Conservation (phyloP, 2,329 filamentous ascomycete genomes). For the Thielaviopsis ethacetica region DNA sequence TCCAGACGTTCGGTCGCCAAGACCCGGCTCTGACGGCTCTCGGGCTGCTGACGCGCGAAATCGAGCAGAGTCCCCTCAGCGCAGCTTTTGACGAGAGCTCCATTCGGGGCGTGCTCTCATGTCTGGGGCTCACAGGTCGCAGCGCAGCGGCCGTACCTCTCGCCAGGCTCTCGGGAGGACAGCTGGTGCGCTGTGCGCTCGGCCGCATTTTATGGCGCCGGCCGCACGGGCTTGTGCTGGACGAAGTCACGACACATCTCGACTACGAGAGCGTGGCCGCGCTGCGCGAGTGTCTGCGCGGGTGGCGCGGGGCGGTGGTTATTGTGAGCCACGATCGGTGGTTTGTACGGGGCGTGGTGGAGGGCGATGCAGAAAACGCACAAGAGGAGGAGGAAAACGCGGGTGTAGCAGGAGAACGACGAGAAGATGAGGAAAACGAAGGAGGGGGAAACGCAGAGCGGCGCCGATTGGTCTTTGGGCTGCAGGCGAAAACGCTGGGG, state of each 20-base stretch:
- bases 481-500: constrained; percentile 40
- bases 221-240: constrained; percentile 59
- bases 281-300: constrained; percentile 46
- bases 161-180: constrained; percentile 59
- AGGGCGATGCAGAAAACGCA: constrained; percentile 33
- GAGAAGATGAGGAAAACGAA: constrained; percentile 29
- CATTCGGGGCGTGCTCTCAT: constrained; percentile 46
- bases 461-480: constrained; percentile 32
- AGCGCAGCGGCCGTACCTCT: constrained; percentile 59
- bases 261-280: constrained; percentile 69
- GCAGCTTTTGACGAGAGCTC: constrained; percentile 47
- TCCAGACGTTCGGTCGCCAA: constrained; percentile 36
- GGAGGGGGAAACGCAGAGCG: too few relatives aligned
- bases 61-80: constrained; percentile 26
- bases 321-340: constrained; percentile 72
- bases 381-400: constrained; percentile 24
- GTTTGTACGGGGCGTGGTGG: constrained; percentile 58
- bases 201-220: constrained; percentile 50
- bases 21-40: constrained; percentile 47
- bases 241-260: constrained; percentile 73
- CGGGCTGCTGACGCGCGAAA: constrained; percentile 34
- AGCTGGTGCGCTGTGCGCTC: constrained; percentile 50
- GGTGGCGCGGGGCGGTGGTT: constrained; percentile 59
- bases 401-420: constrained; percentile 23
- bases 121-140: constrained; percentile 53